Base-by-base conservation (phyloP, 2,329 filamentous ascomycete genomes). In the Daldinia sp. region DNA sequence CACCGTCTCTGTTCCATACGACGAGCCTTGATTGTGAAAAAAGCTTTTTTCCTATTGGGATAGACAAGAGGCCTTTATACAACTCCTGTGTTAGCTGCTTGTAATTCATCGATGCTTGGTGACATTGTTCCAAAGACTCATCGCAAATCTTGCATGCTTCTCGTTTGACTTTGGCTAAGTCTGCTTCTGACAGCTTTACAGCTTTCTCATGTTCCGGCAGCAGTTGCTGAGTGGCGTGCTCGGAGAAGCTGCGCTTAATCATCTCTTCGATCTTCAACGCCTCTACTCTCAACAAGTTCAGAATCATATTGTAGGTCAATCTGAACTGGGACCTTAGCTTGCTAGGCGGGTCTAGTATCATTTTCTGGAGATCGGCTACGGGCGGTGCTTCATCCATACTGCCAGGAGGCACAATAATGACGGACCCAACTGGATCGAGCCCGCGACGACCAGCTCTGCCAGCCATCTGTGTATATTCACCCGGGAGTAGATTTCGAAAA, bases 161-260 rank as follows among this genome's bases (percentile, higher is more conserved):
- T 10, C 94, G 85, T 77, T 94, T 96, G 73, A 98, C 87, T 78
- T 94, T 96, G 55, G 89, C 93, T 58, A 99, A 79, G 78, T 96
- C 94, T 3, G 92, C 94, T 76, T 99, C 94, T 0, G 94, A 96
- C 2, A 97, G 71, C 75, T 94, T 93, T 64, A 99, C 93, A 60
- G 93, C 91, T 77, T 96, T 96, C 78, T 99, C 94, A 71, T 98
- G 94, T 77, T 98, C 94, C 0, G 95, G 95, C 1, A 98, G 82
- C 10, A 98, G 80, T 65, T 96, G 94, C 74, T 99, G 95, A 0
- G 94, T 98, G 21, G 94, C 94, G 77, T 99, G 95, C 77, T 99
- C 95, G 53, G 94, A 97, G 82, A 99, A 99, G 76, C 94, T 97
- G 68, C 95, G 90, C 84, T 99, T 99, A 82, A 99, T 99, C 95